These are phyloP conservation scores for Amphibolis antarctica DNA, from an alignment of 106 monocot genomes.

Conservation along the genomic window DNA sequence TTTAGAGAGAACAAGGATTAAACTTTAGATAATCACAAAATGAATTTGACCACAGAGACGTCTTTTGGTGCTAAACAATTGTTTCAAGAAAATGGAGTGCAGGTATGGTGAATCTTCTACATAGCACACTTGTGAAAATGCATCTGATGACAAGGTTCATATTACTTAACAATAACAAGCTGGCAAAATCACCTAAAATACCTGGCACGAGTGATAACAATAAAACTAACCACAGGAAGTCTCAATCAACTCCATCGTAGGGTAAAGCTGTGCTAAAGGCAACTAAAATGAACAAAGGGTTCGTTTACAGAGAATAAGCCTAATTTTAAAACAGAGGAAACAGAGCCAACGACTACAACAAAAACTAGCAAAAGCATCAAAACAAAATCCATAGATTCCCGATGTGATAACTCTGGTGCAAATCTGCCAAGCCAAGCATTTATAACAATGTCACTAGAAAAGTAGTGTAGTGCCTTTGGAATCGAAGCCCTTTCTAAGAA, in stretches of 20 bases:
- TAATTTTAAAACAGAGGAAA: slow-evolving; percentile 31
- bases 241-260: slow-evolving; percentile 27
- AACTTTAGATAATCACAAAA: slow-evolving; percentile 32
- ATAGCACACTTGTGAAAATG: slow-evolving; percentile 19
- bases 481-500: slow-evolving; percentile 46
- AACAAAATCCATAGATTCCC: slow-evolving; percentile 19
- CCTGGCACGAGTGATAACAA: slow-evolving; percentile 10
- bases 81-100: slow-evolving; percentile 97
- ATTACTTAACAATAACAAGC: too few species aligned
- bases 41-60: slow-evolving; percentile 24
- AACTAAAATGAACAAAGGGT: slow-evolving; percentile 24
- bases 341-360: slow-evolving; percentile 23
- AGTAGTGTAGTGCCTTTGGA: slow-evolving; percentile 88
- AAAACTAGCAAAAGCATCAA: slow-evolving; percentile 32
- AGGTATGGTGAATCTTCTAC: slow-evolving; percentile 58
- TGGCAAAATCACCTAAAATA: too few species aligned
- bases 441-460: slow-evolving; percentile 70
- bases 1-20: slow-evolving; percentile 82
- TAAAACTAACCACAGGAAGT: slow-evolving; percentile 27
- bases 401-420: slow-evolving; percentile 28
- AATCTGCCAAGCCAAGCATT: slow-evolving; percentile 41
- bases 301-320: slow-evolving; percentile 22
- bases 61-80: slow-evolving; percentile 37
- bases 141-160: slow-evolving; percentile 12
- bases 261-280: slow-evolving; percentile 18